A percentile compares a stretch with the other conserved stretches of the same genome.
These are phyloP conservation scores for Coelastrella sp. DNA, from an alignment of 139 green algal genomes.

Conservation along the genomic window DNA sequence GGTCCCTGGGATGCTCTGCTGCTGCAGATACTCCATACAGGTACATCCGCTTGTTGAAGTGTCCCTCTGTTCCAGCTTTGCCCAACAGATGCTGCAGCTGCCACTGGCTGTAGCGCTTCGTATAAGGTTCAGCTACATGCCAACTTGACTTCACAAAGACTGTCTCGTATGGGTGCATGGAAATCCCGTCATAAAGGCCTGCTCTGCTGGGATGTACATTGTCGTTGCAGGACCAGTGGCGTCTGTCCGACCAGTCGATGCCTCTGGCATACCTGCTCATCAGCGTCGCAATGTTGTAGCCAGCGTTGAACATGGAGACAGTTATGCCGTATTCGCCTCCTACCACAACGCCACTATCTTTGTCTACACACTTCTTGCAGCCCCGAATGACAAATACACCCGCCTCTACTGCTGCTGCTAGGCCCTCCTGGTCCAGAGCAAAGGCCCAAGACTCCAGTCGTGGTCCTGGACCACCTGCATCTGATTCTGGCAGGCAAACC, in stretches of 20 bases:
- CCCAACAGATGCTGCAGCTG: conserved; percentile 52
- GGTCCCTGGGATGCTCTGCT: conserved; percentile 25
- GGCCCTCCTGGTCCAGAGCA: conserved; percentile 53
- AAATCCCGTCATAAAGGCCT: conserved; percentile 80
- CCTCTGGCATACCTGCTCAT: conserved; percentile 70
- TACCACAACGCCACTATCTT: conserved; percentile 53
- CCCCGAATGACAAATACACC: conserved; percentile 66
- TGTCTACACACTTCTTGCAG: conserved; percentile 78
- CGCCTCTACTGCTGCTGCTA: conserved; percentile 45
- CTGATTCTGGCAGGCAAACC: conserved; percentile 74
- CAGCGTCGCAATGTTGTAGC: conserved; percentile 80
- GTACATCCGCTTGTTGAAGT: conserved; percentile 76
- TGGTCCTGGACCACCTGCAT: conserved; percentile 63
- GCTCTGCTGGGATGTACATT: conserved; percentile 79
- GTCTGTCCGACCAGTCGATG: conserved; percentile 55
- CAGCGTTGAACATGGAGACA: conserved; percentile 58
- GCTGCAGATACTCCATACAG: conserved; percentile 19
- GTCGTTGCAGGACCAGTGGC: conserved; percentile 63
- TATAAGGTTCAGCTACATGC: conserved; percentile 82
- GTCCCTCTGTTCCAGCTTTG: conserved; percentile 68
- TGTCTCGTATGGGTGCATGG: conserved; percentile 84
- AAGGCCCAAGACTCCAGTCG: conserved; percentile 68
- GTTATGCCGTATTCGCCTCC: conserved; percentile 83
- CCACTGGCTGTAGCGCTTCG: conserved; percentile 69
- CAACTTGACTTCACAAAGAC: conserved; percentile 82